Base-by-base conservation (phyloP, 352 stramenopile species). In the Phytophthora cactorum region DNA sequence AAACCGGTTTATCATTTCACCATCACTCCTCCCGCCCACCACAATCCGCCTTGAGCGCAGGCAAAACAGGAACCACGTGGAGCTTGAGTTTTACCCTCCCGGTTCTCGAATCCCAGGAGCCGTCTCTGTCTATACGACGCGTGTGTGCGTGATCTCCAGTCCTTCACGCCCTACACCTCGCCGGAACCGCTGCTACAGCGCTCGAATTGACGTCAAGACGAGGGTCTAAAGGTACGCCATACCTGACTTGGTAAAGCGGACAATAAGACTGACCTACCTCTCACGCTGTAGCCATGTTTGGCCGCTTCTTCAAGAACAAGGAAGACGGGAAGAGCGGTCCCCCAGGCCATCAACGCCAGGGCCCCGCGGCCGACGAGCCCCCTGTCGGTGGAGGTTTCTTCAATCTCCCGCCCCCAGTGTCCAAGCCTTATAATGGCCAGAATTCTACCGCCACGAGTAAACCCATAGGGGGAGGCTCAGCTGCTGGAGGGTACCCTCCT, bases 251-350 rank as follows among this genome's bases (percentile, higher is more conserved):
- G 9, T 25, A 59, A 28, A 31, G 46, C 25, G 32, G 32, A 51
- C 32, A 7, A 49, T 36, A 47, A 5, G 32, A 65, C 12, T 59
- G 25, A 51, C 25, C 28, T 57, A 61, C 36, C 25, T 47, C n/a
- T 12, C 12, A 2, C 14, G 39, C 22, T 59, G 59, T 15, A 9
- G 41, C n/a, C 58, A 95, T 95, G 87, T 90, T 95, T 46, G 70
- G 68, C 27, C 83, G 87, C 14, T 91, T 95, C 63, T 93, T 92
- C 50, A 93, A 92, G 75, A 91, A 91, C 69, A 93, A 93, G 56
- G 81, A 92, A 17, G 83, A 93, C 66, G 77, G 77, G 28, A 92
- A 91, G 75, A 67, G 59, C 25, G 79, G 81, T 0, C 84, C 86
- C 10, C 72, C 72, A 62, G 86, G 82, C 32, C 83, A 89, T 72